Base-by-base conservation (phyloP, 2,329 filamentous ascomycete species). In the Aspergillus phoenicis region DNA sequence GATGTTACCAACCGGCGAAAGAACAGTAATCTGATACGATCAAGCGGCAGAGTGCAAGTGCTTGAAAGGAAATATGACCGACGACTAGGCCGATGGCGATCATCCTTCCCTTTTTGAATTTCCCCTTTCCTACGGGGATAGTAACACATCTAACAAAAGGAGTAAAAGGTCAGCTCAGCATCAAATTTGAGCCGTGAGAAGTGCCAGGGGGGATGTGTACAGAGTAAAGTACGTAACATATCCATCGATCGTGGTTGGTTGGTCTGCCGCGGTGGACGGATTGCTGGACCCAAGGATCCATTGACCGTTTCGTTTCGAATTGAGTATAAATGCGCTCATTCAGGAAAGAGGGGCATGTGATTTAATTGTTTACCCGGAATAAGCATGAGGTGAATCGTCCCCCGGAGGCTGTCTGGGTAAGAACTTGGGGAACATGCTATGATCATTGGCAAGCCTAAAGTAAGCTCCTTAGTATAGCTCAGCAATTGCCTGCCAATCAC, bases 301-400 rank as follows among this genome's bases (percentile, higher is more conserved):
- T 51, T 20, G 13, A n/a, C 47, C 26, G 47, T 51, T 51, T 51
- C 24, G 47, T 51, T 51, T 51, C 47, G 33, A 15, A 51, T 51
- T 33, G 15, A 51, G 28, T 28, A 51, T 10, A 5, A 7, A 28
- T 5, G 47, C 5, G n/a, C 26, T n/a, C 17, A 15, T 30, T 30
- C 17, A 26, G 26, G 47, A 20, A 30, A 28, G 30, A 33, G 47
- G 33, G 33, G 26, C 4, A 7, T 5, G 30, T 20, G n/a, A 2
- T 33, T 51, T 33, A 17, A 17, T 51, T 8, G 8, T 33, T 33
- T 33, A 30, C 3, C 47, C 47, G 47, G 15, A 6, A 49, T 11
- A 20, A 20, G 47, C 8, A 51, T 33, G 33, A 30, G 11, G 4
- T 17, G 10, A 33, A 10, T 33, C 4, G 47, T 8, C 15, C 28